Evolutionary conservation across 306 rosid genomes (phyloP).

Genomic region (Cucurbita maxima): DNA sequence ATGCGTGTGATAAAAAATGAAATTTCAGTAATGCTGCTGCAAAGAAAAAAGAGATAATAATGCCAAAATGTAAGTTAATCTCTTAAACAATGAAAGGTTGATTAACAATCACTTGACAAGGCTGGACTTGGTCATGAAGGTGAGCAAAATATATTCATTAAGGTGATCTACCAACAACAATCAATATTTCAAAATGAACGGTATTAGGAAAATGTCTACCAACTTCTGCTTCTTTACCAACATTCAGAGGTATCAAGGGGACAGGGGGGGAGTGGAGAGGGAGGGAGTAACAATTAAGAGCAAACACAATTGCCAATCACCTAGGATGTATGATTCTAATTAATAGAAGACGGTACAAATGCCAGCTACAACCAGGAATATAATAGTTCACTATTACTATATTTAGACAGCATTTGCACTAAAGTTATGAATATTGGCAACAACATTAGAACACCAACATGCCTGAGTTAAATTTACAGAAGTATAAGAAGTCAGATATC

Average conservation of each 20-base stretch:
- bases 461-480: neutral
- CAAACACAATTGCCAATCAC: neutral
- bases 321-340: neutral
- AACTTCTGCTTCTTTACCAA: neutral
- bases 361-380: neutral
- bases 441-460: neutral
- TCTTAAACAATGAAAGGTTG: neutral
- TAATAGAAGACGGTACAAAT: neutral
- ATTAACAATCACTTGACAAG: neutral
- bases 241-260: neutral
- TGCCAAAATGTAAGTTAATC: neutral
- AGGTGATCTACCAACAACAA: neutral
- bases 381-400: neutral
- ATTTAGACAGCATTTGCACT: neutral
- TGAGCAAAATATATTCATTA: neutral
- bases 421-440: neutral
- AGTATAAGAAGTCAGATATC: slow-evolving; percentile 5
- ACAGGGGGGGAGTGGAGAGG: neutral
- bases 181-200: neutral
- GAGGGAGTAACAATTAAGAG: neutral
- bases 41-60: neutral
- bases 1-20: neutral
- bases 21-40: neutral
- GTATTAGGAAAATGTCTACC: neutral
- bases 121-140: neutral